Evolutionary conservation across 495 filamentous ascomycete genomes (phyloP).

Genomic region (Daldinia vernicosa): DNA sequence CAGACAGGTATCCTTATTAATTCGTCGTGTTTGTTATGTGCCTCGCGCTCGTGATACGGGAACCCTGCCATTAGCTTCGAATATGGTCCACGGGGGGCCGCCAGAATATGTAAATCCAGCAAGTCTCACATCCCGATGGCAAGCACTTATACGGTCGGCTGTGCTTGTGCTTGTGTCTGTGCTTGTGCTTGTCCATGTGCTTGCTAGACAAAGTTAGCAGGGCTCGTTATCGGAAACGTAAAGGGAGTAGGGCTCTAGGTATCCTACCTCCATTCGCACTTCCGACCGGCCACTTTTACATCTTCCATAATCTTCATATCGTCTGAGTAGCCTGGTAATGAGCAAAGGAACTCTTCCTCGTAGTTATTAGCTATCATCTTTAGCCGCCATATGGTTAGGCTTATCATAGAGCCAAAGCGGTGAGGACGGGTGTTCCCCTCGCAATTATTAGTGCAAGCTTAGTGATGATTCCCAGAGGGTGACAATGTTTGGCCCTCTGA

Average conservation of each 20-base stretch:
- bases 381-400: not conserved
- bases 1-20: conserved; percentile 55
- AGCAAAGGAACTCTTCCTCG: conserved; percentile 66
- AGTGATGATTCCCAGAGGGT: too few relatives aligned
- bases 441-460: too few relatives aligned
- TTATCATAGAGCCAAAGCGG: too few relatives aligned
- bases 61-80: too few relatives aligned
- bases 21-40: conserved; percentile 85
- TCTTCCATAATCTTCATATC: conserved; percentile 47
- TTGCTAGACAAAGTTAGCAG: conserved; percentile 63
- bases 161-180: conserved; percentile 98
- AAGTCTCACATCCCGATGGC: conserved; percentile 81
- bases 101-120: conserved; percentile 94
- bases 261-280: conserved; percentile 92
- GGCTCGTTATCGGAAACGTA: not conserved
- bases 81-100: too few relatives aligned
- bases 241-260: not conserved
- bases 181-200: conserved; percentile 98
- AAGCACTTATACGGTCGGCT: conserved; percentile 83
- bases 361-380: not conserved
- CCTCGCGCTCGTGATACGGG: conserved; percentile 86
- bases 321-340: conserved; percentile 65
- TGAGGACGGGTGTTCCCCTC: too few relatives aligned
- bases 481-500: too few relatives aligned
- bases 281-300: conserved; percentile 68